These are phyloP conservation scores for Lupinus albus DNA, from an alignment of 306 rosid species.

Conservation along the genomic window DNA sequence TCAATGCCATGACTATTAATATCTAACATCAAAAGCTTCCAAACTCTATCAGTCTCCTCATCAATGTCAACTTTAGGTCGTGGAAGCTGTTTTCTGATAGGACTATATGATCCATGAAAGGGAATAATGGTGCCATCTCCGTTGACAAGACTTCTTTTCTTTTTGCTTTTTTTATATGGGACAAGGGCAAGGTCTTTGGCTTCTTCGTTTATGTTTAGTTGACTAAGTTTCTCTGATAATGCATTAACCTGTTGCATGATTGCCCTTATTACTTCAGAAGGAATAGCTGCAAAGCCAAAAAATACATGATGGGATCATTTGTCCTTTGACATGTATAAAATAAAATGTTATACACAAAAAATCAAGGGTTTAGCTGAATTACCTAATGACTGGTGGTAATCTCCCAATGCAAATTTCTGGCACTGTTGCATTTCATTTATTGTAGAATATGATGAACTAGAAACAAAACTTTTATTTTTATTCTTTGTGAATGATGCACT, in stretches of 20 bases:
- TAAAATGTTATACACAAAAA: conserved; percentile 24
- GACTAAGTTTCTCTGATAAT: conserved; percentile 57
- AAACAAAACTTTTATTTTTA: conserved; percentile 46
- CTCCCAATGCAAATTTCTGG: conserved; percentile 40
- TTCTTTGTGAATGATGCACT: conserved; percentile 51
- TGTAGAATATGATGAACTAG: conserved; percentile 44
- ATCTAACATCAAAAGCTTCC: conserved; percentile 87
- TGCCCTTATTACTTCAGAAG: conserved; percentile 30
- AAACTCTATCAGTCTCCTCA: conserved; percentile 87
- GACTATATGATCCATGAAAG: conserved; percentile 55
- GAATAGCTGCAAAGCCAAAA: conserved; percentile 52
- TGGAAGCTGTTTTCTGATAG: conserved; percentile 66
- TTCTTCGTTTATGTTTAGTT: conserved; percentile 62
- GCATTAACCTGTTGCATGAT: conserved; percentile 45
- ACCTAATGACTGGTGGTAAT: conserved; percentile 58
- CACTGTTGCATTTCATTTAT: conserved; percentile 41
- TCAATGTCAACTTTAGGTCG: conserved; percentile 95
- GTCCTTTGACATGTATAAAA: conserved; percentile 28
- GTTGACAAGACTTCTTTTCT: conserved; percentile 47
- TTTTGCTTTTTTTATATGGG: conserved; percentile 45
- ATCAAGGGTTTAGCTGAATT: conserved; percentile 32
- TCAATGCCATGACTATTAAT: conserved; percentile 88
- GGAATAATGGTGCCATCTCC: conserved; percentile 63
- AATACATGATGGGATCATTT: neutral
- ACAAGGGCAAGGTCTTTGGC: conserved; percentile 51